Base-by-base conservation (phyloP, 2,329 filamentous ascomycete species). In the Rhinocladiella similis region DNA sequence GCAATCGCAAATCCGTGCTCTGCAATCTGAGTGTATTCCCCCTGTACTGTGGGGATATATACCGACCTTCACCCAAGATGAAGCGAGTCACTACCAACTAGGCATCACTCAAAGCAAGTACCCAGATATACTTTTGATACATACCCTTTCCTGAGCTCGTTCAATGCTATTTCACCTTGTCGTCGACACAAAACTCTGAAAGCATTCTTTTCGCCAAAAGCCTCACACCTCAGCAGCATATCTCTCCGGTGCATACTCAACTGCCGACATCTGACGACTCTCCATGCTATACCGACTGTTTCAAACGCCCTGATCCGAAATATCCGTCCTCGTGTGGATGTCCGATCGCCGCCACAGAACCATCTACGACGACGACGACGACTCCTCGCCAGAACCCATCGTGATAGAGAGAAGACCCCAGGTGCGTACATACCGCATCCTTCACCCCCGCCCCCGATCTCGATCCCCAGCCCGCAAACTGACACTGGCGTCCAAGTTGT, bases 401-500 rank as follows among this genome's bases (percentile, higher is more conserved):
- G 46, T 59, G 33, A 47, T 63, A 41, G 61, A 63, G 50, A 54
- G 59, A 55, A 47, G 47, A 14, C 57, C 57, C 16, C 55, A 59
- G 55, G 57, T 60, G 57, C 55, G 56, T 59, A 59, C 53, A 22
- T 58, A 58, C 50, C 58, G 55, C 53, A 50, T 54, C 43, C 14
- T 57, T 14, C 56, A 45, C 46, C 36, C 42, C 20, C 45, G 29
- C 27, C 50, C 50, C 36, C 47, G 53, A 18, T 19, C 51, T 47
- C 29, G 29, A 42, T 53, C 50, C 27, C 47, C 55, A 18, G 25
- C 51, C 47, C 29, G 46, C 35, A 48, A 50, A 46, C 52, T 63
- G 55, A 63, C 60, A 2, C 16, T 61, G 22, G 58, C 57, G 19
- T 54, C 50, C 13, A 63, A 63, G 55, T 36, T 60, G 13, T 63